Percentiles rank a stretch among this genome's conserved stretches.
These are phyloP conservation scores for Tulasnella sp. DNA, from an alignment of 768 basidiomycete species.

Conservation along the genomic window DNA sequence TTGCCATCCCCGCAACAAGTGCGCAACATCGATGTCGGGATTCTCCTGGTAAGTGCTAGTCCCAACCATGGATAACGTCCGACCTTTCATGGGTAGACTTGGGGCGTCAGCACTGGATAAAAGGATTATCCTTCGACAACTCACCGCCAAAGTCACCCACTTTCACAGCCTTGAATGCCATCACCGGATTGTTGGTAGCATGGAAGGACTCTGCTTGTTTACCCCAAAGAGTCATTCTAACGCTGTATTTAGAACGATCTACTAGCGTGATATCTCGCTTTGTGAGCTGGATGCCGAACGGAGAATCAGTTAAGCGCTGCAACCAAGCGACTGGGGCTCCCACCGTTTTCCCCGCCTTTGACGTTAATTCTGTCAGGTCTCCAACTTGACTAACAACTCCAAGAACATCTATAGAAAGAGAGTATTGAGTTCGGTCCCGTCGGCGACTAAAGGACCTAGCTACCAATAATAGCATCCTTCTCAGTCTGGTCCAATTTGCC, in stretches of 20 bases:
- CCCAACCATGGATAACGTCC: constrained; percentile 76
- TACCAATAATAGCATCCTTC: constrained; percentile 77
- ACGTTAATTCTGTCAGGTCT: constrained; percentile 59
- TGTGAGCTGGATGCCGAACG: constrained; percentile 44
- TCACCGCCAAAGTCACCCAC: constrained; percentile 85
- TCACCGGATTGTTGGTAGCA: constrained; percentile 53
- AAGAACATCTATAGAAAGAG: constrained; percentile 60
- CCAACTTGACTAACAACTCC: constrained; percentile 75
- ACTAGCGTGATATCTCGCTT: constrained; percentile 89
- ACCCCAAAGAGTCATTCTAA: constrained; percentile 90
- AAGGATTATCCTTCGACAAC: constrained; percentile 18
- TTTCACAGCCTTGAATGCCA: constrained; percentile 90
- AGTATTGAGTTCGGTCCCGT: not conserved
- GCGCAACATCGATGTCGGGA: constrained; percentile 88
- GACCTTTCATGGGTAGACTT: constrained; percentile 40
- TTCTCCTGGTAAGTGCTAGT: constrained; percentile 75
- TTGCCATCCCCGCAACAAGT: constrained; percentile 77
- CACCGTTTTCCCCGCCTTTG: constrained; percentile 65
- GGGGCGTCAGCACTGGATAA: constrained; percentile 12
- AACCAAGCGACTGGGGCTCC: constrained; percentile 22
- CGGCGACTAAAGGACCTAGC: not conserved
- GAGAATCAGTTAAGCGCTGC: not conserved
- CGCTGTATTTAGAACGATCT: constrained; percentile 68
- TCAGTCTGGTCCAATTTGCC: constrained; percentile 50
- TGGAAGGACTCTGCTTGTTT: constrained; percentile 80